These are phyloP conservation scores for Usnea hakonensis DNA, from an alignment of 495 filamentous ascomycete species.

Conservation along the genomic window DNA sequence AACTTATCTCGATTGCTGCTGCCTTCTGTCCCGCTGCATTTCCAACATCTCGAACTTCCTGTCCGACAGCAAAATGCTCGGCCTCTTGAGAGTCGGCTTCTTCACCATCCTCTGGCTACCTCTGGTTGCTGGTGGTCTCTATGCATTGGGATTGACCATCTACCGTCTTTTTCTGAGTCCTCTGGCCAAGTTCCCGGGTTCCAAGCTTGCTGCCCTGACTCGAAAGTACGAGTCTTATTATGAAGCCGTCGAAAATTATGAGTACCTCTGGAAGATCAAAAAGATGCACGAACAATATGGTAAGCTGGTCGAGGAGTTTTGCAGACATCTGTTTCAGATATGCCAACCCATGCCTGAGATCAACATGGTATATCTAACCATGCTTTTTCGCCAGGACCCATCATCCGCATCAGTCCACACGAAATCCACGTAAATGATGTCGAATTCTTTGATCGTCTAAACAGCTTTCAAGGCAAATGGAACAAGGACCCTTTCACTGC, in stretches of 20 bases:
- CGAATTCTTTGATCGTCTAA: slow-evolving; percentile 34
- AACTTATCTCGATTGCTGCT: background rate
- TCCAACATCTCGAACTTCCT: background rate
- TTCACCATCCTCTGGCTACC: slow-evolving; percentile 9
- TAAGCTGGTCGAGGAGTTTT: slow-evolving; percentile 16
- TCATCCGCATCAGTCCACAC: slow-evolving; percentile 36
- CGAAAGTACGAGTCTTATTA: slow-evolving; percentile 46
- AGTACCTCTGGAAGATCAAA: slow-evolving; percentile 37
- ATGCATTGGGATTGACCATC: slow-evolving; percentile 9
- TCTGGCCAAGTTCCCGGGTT: slow-evolving; percentile 41
- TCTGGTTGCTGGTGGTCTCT: slow-evolving; percentile 4
- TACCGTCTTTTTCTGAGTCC: slow-evolving; percentile 38
- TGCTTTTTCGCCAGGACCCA: slow-evolving; percentile 23
- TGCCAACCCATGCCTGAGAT: too few species aligned
- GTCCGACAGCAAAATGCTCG: slow-evolving; percentile 2
- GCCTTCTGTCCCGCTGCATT: background rate
- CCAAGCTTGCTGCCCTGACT: slow-evolving; percentile 45
- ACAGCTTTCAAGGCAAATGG: slow-evolving; percentile 30
- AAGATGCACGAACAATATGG: slow-evolving; percentile 46
- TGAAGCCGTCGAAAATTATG: slow-evolving; percentile 35
- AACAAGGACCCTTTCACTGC: slow-evolving; percentile 21
- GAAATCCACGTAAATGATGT: slow-evolving; percentile 36
- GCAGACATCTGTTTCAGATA: background rate
- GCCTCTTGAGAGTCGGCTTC: background rate
- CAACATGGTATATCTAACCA: background rate